Base-by-base conservation (phyloP, 371 early-diverging fungal genomes). In the Apophysomyces variabilis region DNA sequence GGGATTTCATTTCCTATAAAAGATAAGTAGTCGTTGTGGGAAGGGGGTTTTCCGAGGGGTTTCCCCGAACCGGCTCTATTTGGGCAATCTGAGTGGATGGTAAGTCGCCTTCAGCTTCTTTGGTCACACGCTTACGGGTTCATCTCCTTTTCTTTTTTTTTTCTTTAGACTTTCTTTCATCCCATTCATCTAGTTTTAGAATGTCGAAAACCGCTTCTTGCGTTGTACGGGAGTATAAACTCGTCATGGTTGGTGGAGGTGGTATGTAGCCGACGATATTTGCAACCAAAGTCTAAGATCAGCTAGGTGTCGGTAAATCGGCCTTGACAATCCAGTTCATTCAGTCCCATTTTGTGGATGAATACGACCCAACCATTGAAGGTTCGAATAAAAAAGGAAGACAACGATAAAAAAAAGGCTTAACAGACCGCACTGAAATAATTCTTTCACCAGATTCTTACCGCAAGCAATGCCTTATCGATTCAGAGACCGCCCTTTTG, bases 281-380 rank as follows among this genome's bases (percentile, higher is more conserved):
- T 50, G 54, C 16, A 8, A n/a, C 5, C 9, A 26, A 21, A 21
- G 21, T 21, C 54, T 50, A 50, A 50, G 54, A 11, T 18, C 54
- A 11, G 54, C 21, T 50, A 88, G 88, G 87, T 74, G 92, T 92
- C 58, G 92, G 89, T 65, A 90, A 95, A 84, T 93, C 94, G n/a
- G 95, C 96, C 57, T 78, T 96, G 38, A 94, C 96, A 5, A 94
- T 95, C 57, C 93, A 93, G 70, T 96, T 95, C 75, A 93, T 95
- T 50, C 94, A 93, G 76, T 90, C 92, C 11, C 91, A 92, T 67
- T 96, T 96, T 73, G 91, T 93, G 38, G 94, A 95, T 68, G 95
- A 94, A 67, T 95, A 96, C 69, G 97, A 95, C 73, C 96, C 96
- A 36, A 96, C 96, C 3, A 95, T 96, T 61, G 96, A 96, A 82